phyloP scores from a whole-genome alignment of 768 basidiomycete genomes.

The Pulveroboletus ravenelii region DNA sequence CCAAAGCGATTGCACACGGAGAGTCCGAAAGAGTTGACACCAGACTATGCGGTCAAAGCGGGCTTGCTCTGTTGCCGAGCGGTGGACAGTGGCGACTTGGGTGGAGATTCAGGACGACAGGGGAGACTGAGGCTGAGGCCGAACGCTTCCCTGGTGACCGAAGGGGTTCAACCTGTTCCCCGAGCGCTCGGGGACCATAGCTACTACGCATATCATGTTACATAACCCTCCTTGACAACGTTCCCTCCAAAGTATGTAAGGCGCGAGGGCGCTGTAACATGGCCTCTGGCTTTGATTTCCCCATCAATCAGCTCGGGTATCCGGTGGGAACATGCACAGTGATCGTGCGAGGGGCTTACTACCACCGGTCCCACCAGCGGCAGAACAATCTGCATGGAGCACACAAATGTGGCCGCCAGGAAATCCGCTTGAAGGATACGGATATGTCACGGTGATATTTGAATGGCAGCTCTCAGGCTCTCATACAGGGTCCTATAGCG shows the following conservation, averaged over 20 bases:
- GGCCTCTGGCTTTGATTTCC: not conserved
- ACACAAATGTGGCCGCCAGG: not conserved
- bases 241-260: not conserved
- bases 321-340: conserved; percentile 5
- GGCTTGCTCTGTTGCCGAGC: not conserved
- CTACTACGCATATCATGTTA: conserved; percentile 4
- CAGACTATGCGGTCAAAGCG: conserved; percentile 9
- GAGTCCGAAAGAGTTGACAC: not conserved
- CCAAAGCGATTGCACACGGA: not conserved
- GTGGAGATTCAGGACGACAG: not conserved
- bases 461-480: conserved; percentile 9
- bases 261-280: not conserved
- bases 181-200: no score
- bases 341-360: not conserved
- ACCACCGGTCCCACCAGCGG: not conserved
- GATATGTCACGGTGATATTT: conserved; percentile 1
- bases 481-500: not conserved
- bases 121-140: no score
- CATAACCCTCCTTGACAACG: conserved; percentile 1
- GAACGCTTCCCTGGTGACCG: not conserved
- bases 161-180: conserved; percentile 2
- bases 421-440: not conserved
- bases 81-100: not conserved
- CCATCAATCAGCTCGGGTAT: not conserved
- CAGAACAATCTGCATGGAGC: not conserved